phyloP scores from a whole-genome alignment of 2,329 filamentous ascomycete species.

The Passalora sequoiae region DNA sequence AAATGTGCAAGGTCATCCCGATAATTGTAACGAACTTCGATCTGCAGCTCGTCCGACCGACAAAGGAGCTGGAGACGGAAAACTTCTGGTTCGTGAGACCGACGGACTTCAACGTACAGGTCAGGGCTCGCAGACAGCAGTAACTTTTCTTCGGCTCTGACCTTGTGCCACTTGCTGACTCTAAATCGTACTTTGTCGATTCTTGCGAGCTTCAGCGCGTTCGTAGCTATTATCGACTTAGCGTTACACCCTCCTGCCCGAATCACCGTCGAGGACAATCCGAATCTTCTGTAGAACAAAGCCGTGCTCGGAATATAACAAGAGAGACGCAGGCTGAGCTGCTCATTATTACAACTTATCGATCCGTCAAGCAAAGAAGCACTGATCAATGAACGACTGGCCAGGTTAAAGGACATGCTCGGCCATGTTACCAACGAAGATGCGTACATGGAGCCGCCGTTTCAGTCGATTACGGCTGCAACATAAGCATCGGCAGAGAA shows the following conservation, averaged over 20 bases:
- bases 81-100: slow-evolving; percentile 20
- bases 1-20: slow-evolving; percentile 32
- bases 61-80: slow-evolving; percentile 5
- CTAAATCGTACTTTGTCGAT: too few species aligned
- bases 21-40: slow-evolving; percentile 28
- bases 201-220: too few species aligned
- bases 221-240: too few species aligned
- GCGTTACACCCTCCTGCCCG: too few species aligned
- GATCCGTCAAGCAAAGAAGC: slow-evolving; percentile 31
- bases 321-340: too few species aligned
- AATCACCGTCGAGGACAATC: too few species aligned
- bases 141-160: too few species aligned
- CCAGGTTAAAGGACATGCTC: slow-evolving; percentile 10
- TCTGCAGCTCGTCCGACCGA: slow-evolving; percentile 5
- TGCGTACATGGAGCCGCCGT: slow-evolving; percentile 56
- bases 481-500: slow-evolving; percentile 56
- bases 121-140: slow-evolving; percentile 3
- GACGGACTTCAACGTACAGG: slow-evolving; percentile 15
- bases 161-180: too few species aligned
- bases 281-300: too few species aligned
- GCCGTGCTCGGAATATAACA: too few species aligned
- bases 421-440: slow-evolving; percentile 24
- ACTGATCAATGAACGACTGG: slow-evolving; percentile 7
- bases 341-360: too few species aligned
- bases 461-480: slow-evolving; percentile 63